Percentiles rank a stretch among this genome's conserved stretches.
Conservation (phyloP, 139 green algal genomes). For the Axilococcus clingmanii region DNA sequence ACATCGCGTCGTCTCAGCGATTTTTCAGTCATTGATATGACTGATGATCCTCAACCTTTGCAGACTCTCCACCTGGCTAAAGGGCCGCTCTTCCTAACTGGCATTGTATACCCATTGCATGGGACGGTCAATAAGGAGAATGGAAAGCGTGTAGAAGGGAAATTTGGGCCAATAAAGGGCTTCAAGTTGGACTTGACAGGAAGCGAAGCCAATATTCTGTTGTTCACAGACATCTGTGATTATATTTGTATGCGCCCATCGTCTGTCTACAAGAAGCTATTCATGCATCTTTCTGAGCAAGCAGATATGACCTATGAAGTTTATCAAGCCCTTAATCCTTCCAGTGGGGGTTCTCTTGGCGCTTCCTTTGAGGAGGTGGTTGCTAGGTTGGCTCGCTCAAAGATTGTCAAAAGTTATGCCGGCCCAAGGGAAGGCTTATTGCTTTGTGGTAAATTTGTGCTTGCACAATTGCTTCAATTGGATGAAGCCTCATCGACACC, state of each 20-base stretch:
- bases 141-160: constrained; percentile 2
- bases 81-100: constrained; percentile 14
- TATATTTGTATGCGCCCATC: constrained; percentile 9
- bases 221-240: constrained; percentile 4
- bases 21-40: constrained; percentile 12
- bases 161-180: constrained; percentile 12
- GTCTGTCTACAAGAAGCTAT: constrained; percentile 41
- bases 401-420: constrained; percentile 48
- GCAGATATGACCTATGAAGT: constrained; percentile 30
- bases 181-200: constrained; percentile 15
- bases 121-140: constrained; percentile 16
- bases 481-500: constrained; percentile 1
- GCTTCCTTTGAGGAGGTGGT: constrained; percentile 55
- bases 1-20: constrained; percentile 10
- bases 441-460: constrained; percentile 65
- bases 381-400: constrained; percentile 49
- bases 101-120: constrained; percentile 23
- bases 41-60: constrained; percentile 11
- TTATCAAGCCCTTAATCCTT: constrained; percentile 28
- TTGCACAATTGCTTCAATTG: constrained; percentile 38
- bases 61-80: neutral
- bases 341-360: constrained; percentile 26
- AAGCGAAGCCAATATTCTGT: constrained; percentile 11
- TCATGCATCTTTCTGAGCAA: constrained; percentile 36
- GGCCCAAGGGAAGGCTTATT: constrained; percentile 49